A percentile compares a stretch with the other conserved stretches of the same genome.
Evolutionary conservation across 768 basidiomycete species (phyloP).

Genomic region (Leucogyrophana mollusca): DNA sequence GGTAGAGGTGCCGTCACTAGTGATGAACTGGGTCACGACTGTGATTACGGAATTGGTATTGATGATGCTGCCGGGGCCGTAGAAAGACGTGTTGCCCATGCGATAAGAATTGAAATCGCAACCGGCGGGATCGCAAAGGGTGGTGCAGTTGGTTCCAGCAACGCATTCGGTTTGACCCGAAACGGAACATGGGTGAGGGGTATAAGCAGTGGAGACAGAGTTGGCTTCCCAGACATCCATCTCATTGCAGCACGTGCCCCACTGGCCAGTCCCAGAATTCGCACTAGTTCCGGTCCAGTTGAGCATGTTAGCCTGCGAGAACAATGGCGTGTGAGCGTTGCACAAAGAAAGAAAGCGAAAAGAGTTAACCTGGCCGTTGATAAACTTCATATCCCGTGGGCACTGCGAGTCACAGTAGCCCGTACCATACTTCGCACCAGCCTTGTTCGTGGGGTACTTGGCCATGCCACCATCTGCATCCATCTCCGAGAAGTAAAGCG

Average conservation of each 20-base stretch:
- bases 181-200: conserved; percentile 49
- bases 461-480: conserved; percentile 53
- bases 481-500: conserved; percentile 62
- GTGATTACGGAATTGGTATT: conserved; percentile 53
- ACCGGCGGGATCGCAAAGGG: conserved; percentile 53
- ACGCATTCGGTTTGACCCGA: conserved; percentile 40
- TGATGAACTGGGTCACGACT: conserved; percentile 59
- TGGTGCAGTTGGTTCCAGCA: conserved; percentile 38
- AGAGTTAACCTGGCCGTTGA: conserved; percentile 46
- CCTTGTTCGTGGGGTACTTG: conserved; percentile 52
- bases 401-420: conserved; percentile 67
- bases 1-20: conserved; percentile 40
- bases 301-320: conserved; percentile 43
- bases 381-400: conserved; percentile 59
- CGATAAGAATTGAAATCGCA: conserved; percentile 67
- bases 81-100: conserved; percentile 47
- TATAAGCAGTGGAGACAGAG: conserved; percentile 48
- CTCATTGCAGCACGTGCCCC: conserved; percentile 56
- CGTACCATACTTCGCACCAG: conserved; percentile 61
- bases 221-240: conserved; percentile 66
- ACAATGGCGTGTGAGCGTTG: not conserved
- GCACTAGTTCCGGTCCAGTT: conserved; percentile 41
- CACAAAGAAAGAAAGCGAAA: not conserved
- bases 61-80: conserved; percentile 46
- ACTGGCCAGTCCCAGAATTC: conserved; percentile 46